Conservation (phyloP, 805 yeast species). For the Yueomyces sinensis region DNA sequence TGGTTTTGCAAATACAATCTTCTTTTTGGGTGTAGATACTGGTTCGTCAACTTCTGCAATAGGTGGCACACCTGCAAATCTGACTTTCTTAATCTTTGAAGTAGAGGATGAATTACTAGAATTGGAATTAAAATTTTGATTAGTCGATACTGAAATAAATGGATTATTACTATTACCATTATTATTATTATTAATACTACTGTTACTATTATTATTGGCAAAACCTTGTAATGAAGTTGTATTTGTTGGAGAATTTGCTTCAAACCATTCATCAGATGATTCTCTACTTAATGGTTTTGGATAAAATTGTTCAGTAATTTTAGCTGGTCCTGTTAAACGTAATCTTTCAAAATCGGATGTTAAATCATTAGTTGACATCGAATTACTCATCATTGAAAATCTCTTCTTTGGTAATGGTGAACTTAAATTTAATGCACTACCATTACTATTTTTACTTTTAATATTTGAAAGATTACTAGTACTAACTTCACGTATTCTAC, state of each 20-base stretch:
- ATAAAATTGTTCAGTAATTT: neutral
- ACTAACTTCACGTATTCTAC: neutral
- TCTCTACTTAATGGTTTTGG: no score
- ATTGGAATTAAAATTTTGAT: neutral
- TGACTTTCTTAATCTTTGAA: slow-evolving; percentile 16
- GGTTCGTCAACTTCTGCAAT: slow-evolving; percentile 19
- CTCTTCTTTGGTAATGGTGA: neutral
- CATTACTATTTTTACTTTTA: neutral
- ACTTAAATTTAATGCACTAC: neutral
- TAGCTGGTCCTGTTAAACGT: neutral
- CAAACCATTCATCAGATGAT: neutral
- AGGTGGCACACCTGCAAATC: slow-evolving; percentile 26
- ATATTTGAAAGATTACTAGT: neutral
- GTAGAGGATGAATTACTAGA: neutral
- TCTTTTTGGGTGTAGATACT: neutral
- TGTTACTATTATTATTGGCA: no score
- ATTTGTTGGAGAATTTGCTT: neutral
- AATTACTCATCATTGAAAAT: neutral
- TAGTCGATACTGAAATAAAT: neutral
- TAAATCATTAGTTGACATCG: neutral
- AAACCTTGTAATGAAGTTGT: no score
- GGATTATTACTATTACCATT: neutral
- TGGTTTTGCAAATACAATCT: neutral
- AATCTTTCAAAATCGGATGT: neutral
- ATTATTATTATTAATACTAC: no score